Evolutionary conservation across 2,329 filamentous ascomycete species (phyloP).

Genomic region (Trichoderma guizhouense): DNA sequence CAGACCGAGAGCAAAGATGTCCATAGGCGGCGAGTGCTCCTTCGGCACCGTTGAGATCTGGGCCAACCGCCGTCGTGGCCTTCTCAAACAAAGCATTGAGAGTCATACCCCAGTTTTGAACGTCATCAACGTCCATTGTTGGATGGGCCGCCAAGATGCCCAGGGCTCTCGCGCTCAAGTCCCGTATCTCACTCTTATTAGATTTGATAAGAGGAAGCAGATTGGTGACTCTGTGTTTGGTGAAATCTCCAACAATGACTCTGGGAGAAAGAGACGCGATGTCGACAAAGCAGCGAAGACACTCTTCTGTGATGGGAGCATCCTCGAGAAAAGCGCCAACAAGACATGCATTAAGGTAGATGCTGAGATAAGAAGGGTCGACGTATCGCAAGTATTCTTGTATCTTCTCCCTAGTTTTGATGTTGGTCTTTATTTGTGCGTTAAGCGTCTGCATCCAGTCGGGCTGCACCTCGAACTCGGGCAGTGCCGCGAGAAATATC

Average conservation of each 20-base stretch:
- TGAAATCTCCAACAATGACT: slow-evolving; percentile 47
- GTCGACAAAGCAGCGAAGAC: slow-evolving; percentile 52
- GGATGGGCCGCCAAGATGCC: slow-evolving; percentile 74
- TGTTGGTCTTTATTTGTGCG: slow-evolving; percentile 66
- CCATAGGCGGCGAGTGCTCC: slow-evolving; percentile 46
- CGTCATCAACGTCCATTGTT: slow-evolving; percentile 34
- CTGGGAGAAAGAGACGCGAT: slow-evolving; percentile 52
- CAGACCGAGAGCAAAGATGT: slow-evolving; percentile 42
- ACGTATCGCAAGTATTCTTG: slow-evolving; percentile 48
- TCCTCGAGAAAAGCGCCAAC: slow-evolving; percentile 51
- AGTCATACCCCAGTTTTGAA: slow-evolving; percentile 27
- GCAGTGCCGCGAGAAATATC: slow-evolving; percentile 48
- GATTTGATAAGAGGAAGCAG: slow-evolving; percentile 63
- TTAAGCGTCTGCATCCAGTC: slow-evolving; percentile 85
- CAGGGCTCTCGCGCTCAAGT: slow-evolving; percentile 64
- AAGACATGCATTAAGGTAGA: slow-evolving; percentile 54
- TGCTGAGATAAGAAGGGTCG: slow-evolving; percentile 38
- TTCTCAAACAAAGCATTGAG: slow-evolving; percentile 45
- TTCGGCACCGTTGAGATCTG: slow-evolving; percentile 45
- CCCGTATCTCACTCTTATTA: slow-evolving; percentile 67
- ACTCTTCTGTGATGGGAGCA: slow-evolving; percentile 43
- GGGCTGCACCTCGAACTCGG: slow-evolving; percentile 59
- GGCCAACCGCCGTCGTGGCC: slow-evolving; percentile 41
- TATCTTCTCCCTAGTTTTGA: slow-evolving; percentile 59
- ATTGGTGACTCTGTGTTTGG: slow-evolving; percentile 42